These are phyloP conservation scores for Colletotrichum lupini DNA, from an alignment of 2,329 filamentous ascomycete species.

Conservation along the genomic window DNA sequence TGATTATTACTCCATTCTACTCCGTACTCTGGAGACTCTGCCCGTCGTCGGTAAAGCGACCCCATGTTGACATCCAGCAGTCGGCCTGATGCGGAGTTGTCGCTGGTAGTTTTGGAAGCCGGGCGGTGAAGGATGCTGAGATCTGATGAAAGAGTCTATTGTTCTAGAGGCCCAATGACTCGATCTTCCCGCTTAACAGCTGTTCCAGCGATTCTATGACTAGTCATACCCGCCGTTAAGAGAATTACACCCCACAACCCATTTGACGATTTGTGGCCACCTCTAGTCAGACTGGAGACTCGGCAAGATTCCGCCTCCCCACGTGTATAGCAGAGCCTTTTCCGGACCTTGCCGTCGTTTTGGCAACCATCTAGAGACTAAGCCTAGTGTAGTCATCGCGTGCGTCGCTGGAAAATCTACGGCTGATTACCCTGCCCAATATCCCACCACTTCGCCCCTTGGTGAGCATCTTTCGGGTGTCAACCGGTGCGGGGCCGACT, in stretches of 20 bases:
- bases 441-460: background rate
- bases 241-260: constrained; percentile 10
- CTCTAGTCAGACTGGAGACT: background rate
- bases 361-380: background rate
- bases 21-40: background rate
- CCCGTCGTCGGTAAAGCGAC: background rate
- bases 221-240: constrained; percentile 11
- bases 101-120: background rate
- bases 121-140: background rate
- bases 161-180: constrained; percentile 15
- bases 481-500: constrained; percentile 24
- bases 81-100: background rate
- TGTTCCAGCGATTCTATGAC: background rate
- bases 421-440: background rate
- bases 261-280: constrained; percentile 10
- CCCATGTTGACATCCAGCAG: background rate
- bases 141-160: background rate
- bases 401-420: constrained; percentile 2
- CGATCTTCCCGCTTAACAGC: background rate
- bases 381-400: background rate
- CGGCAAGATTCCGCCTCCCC: constrained; percentile 19
- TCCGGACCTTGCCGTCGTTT: constrained; percentile 10
- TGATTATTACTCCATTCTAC: background rate
- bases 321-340: background rate
- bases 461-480: background rate